Base-by-base conservation (phyloP, 108 stramenopile species). In the Schizochytrium sp. region DNA sequence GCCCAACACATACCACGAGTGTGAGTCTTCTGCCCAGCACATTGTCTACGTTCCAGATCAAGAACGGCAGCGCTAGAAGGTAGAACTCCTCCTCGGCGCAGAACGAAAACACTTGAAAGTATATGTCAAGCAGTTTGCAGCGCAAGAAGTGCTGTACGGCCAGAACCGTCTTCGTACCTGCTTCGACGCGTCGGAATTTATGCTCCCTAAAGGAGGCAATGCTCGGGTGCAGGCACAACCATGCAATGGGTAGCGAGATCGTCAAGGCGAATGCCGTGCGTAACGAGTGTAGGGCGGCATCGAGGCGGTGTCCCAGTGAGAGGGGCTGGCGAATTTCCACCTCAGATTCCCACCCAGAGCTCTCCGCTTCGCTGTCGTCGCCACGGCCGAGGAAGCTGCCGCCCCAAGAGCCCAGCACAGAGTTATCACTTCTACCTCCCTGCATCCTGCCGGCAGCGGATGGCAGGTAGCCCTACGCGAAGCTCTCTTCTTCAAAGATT, bases 61-160 rank as follows among this genome's bases (percentile, higher is more conserved):
- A n/a, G 76, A 10, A 83, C 7, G 76, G 76, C 38, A 83, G 4
- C 53, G 53, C 47, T n/a, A 83, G 76, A 10, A 83, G 76, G 76
- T 83, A 83, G 53, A 83, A 83, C 47, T 83, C 76, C 47, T 83
- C 76, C 76, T 83, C 76, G 5, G 76, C 76, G 53, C 47, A 83
- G 47, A 83, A 83, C 28, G 76, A 83, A 50, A 83, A 83, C 50
- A 83, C 53, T 53, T 83, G 76, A 42, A 83, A 83, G 53, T 83
- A 83, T 0, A 55, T 42, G 76, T 83, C 76, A 53, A 83, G 76
- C 28, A 50, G 50, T 0, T 38, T 47, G 53, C 53, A 55, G 3
- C 76, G 76, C 3, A 83, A 53, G 76, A n/a, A 38, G 5, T 50
- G 10, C 47, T 83, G 76, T 8, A 83, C 10, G 1, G 50, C 10